Evolutionary conservation across 2,329 filamentous ascomycete genomes (phyloP).

Genomic region (Blumeria hordei): DNA sequence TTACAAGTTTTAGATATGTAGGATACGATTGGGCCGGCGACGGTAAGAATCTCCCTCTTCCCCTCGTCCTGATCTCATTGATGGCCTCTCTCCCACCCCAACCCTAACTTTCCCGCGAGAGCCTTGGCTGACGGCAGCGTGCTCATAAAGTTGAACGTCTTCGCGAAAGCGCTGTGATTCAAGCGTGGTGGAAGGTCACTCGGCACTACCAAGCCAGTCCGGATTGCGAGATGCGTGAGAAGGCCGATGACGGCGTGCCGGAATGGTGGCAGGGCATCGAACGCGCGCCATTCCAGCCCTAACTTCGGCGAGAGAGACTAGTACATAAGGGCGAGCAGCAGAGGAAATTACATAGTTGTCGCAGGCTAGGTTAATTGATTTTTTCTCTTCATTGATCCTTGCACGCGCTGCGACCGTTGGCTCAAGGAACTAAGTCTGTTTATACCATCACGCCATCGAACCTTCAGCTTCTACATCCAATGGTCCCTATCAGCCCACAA

Average conservation of each 20-base stretch:
- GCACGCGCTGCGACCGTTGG: too few relatives aligned
- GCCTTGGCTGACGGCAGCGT: not conserved
- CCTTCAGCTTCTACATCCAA: too few relatives aligned
- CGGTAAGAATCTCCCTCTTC: constrained; percentile 16
- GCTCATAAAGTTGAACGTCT: constrained; percentile 35
- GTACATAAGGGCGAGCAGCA: constrained; percentile 9
- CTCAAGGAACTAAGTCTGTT: too few relatives aligned
- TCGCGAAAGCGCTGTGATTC: constrained; percentile 45
- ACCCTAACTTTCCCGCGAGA: not conserved
- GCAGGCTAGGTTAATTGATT: too few relatives aligned
- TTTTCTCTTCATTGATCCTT: too few relatives aligned
- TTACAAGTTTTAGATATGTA: constrained; percentile 58
- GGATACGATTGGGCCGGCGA: constrained; percentile 48
- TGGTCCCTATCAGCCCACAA: too few relatives aligned
- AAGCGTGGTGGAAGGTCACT: constrained; percentile 63
- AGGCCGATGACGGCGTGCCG: constrained; percentile 31
- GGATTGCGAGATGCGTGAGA: constrained; percentile 33
- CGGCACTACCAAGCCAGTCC: constrained; percentile 44
- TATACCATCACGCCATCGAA: too few relatives aligned
- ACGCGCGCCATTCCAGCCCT: constrained; percentile 41
- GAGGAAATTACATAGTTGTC: constrained; percentile 19
- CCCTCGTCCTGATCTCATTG: not conserved
- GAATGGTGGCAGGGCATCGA: constrained; percentile 45
- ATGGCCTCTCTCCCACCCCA: not conserved
- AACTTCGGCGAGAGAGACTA: constrained; percentile 5